Base-by-base conservation (phyloP, 345 rosid species). In the Rhodamnia rubescens region DNA sequence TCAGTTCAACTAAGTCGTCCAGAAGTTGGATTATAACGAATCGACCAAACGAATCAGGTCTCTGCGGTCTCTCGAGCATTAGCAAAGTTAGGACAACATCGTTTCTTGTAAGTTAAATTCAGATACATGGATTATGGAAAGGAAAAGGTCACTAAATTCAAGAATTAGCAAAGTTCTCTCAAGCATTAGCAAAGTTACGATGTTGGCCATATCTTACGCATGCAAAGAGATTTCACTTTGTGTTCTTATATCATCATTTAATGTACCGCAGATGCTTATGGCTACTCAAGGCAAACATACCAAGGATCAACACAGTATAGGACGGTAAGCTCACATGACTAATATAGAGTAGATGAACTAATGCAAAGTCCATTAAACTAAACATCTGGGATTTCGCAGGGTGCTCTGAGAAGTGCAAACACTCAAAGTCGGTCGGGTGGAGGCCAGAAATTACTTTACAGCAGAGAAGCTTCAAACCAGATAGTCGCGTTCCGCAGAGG, bases 401-500 rank as follows among this genome's bases (percentile, higher is more conserved):
- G 85, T 75, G 88, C 93, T 85, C 54, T 78, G 50, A 92, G 88
- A 88, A 87, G 83, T 85, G 91, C 89, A 69, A 64, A 52, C 57
- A 50, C 85, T 55, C 86, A 74, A 5, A 86, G 22, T 50, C 85
- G 82, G 83, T 84, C 91, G 27, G 54, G 53, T 29, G 88, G 89
- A 84, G 90, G 92, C 75, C 85, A 87, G 56, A 91, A 59, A 87
- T 86, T 89, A 74, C 81, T 91, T 27, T 85, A 85, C 59, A 82
- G 47, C 16, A 85, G 82, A 81, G 92, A 91, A 83, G 85, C 86
- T 84, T 89, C 95, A 22, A 89, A 84, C 44, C 91, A 94, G 89
- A 89, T 97, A 69, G 90, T 93, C 83, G 92, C 95, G 44, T 92
- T 91, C 50, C 90, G 91, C 53, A 89, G 90, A 86, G 91, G 87